Percentiles rank a stretch among this genome's conserved stretches.
phyloP scores from a whole-genome alignment of 2,329 filamentous ascomycete species.

The Periconia macrospinosa region DNA sequence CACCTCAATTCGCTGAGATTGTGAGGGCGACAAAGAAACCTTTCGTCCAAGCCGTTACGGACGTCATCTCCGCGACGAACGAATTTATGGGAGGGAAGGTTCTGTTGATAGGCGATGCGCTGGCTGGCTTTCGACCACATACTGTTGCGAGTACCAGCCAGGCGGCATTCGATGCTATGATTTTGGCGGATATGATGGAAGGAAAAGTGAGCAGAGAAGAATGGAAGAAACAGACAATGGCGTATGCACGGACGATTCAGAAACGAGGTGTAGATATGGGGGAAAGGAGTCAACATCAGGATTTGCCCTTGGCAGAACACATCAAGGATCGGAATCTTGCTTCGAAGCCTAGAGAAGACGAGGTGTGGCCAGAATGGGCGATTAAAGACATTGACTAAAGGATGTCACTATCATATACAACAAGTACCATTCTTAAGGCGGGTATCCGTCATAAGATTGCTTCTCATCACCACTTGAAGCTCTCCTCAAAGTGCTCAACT shows the following conservation, averaged over 20 bases:
- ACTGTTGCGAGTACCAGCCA: conserved; percentile 52
- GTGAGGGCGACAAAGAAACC: conserved; percentile 45
- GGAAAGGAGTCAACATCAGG: conserved; percentile 44
- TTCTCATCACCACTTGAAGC: conserved; percentile 46
- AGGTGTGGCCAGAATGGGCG: conserved; percentile 29
- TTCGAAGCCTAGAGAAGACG: conserved; percentile 24
- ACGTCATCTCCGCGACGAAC: conserved; percentile 43
- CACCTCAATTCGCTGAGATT: conserved; percentile 47
- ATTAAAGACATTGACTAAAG: conserved; percentile 10
- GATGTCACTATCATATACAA: neutral
- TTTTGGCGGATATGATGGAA: conserved; percentile 43
- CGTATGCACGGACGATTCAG: conserved; percentile 42
- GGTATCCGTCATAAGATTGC: neutral
- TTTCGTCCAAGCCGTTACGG: conserved; percentile 52
- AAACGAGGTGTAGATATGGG: conserved; percentile 45
- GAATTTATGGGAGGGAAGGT: conserved; percentile 47
- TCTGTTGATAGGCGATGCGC: conserved; percentile 51
- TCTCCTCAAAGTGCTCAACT: conserved; percentile 53
- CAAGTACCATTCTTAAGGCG: neutral
- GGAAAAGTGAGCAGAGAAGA: conserved; percentile 38
- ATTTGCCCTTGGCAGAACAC: conserved; percentile 26
- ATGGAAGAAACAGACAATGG: conserved; percentile 43
- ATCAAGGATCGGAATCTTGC: conserved; percentile 27
- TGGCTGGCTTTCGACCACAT: conserved; percentile 52
- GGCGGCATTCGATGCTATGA: conserved; percentile 49